These are phyloP conservation scores for Gossypium rotundifolium DNA, from an alignment of 345 rosid species.

Conservation along the genomic window DNA sequence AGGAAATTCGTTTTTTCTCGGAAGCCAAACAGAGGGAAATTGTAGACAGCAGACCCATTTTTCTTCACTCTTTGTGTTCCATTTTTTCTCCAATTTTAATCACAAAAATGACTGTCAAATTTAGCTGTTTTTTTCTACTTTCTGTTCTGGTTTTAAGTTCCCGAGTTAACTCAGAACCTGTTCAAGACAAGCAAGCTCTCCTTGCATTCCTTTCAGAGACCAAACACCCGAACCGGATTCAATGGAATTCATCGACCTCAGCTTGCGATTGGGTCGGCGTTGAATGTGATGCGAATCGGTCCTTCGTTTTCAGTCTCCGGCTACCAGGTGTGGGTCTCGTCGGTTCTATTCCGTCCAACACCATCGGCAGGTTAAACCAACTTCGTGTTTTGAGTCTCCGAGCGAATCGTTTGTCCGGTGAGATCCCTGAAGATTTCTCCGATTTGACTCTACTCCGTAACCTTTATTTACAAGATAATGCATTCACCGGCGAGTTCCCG, in stretches of 20 bases:
- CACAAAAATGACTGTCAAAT: constrained; percentile 30
- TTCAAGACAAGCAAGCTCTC: constrained; percentile 73
- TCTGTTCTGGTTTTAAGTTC: constrained; percentile 28
- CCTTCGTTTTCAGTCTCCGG: constrained; percentile 55
- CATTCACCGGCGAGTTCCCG: constrained; percentile 61
- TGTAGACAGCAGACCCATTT: not conserved
- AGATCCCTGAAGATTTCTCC: constrained; percentile 78
- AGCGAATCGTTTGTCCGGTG: constrained; percentile 67
- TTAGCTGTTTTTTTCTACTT: constrained; percentile 14
- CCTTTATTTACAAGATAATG: constrained; percentile 65
- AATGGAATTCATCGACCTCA: constrained; percentile 65
- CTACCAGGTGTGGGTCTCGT: constrained; percentile 87
- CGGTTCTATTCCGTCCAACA: constrained; percentile 63
- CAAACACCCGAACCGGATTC: constrained; percentile 70
- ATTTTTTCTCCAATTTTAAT: not conserved
- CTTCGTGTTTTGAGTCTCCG: constrained; percentile 93
- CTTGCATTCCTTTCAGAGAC: constrained; percentile 48
- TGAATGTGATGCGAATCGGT: constrained; percentile 45
- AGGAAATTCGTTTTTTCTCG: constrained; percentile 23
- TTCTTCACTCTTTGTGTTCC: not conserved
- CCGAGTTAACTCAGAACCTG: constrained; percentile 58
- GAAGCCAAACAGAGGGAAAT: constrained; percentile 7
- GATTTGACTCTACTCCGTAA: constrained; percentile 65
- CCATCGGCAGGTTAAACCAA: constrained; percentile 56
- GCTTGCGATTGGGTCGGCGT: constrained; percentile 88